These are phyloP conservation scores for Colletotrichum sp. DNA, from an alignment of 2,329 filamentous ascomycete genomes.

Conservation along the genomic window DNA sequence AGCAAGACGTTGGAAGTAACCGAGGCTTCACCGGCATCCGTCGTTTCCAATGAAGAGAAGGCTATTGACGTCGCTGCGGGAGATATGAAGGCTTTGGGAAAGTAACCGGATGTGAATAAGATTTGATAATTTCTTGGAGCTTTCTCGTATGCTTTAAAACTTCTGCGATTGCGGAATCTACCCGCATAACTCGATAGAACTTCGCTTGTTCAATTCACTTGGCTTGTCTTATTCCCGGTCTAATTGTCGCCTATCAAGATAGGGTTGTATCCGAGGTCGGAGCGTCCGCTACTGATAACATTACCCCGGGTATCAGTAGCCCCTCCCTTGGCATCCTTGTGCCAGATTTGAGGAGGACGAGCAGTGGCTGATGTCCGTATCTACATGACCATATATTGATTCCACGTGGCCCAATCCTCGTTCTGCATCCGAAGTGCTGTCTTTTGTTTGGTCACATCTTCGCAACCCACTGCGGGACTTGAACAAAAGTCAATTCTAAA, in stretches of 20 bases:
- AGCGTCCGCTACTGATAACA: neutral
- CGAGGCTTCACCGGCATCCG: neutral
- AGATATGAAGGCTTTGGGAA: neutral
- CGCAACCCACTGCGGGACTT: neutral
- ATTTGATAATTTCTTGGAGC: neutral
- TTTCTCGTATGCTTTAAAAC: neutral
- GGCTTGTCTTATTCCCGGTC: neutral
- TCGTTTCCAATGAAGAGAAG: neutral
- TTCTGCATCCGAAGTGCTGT: neutral
- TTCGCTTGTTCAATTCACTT: neutral
- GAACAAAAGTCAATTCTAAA: neutral
- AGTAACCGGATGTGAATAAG: neutral
- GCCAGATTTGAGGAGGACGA: neutral
- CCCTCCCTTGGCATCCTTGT: neutral
- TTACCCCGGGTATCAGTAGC: neutral
- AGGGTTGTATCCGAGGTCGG: neutral
- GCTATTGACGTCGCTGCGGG: neutral
- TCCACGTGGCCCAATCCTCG: neutral
- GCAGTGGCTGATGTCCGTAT: neutral
- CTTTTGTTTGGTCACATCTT: neutral
- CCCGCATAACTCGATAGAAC: neutral
- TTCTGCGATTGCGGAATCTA: neutral
- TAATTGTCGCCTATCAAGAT: neutral
- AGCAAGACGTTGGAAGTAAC: neutral
- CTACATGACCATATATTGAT: neutral